Base-by-base conservation (phyloP, 2,329 filamentous ascomycete species). In the Onygenales sp. region DNA sequence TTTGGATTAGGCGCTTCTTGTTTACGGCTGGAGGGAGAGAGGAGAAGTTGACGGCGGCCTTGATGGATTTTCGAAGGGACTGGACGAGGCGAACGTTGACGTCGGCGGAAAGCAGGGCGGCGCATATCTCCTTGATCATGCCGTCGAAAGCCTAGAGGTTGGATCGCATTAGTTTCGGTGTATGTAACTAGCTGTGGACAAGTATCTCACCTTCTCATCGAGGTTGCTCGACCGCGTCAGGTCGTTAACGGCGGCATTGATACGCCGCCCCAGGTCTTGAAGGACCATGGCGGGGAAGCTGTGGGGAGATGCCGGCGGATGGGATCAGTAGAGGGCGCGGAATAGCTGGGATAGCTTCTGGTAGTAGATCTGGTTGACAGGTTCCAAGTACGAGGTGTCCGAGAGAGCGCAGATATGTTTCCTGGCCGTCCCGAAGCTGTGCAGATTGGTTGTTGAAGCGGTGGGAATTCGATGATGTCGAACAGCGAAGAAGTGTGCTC, bases 81-180 rank as follows among this genome's bases (percentile, higher is more conserved):
- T 87, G 84, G 56, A 98, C 93, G 51, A 98, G 87, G 64, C 87
- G 87, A 60, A 98, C 88, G 70, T 97, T 98, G 67, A 98, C 93
- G 65, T 98, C 93, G 71, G 93, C 89, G 77, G 95, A 91, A 66
- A 97, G 83, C 17, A 98, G 87, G 57, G 93, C 93, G 60, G 91
- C 84, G 70, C 90, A 95, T 65, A 98, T 97, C 74, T 97, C 91
- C 75, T 97, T 97, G 70, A 98, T 81, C 93, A 98, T 98, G 64
- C 81, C 80, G 77, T 98, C 93, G 70, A 98, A 97, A 42, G 91
- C 90, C 88, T 93, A 45, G 50, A 46, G 51, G 34, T 13, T 49
- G 55, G 53, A 44, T 52, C 31, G 27, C 7, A 17, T n/a, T 43
- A n/a, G 31, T 46, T 45, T 54, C 49, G 62, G 55, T 57, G 27